phyloP scores from a whole-genome alignment of 768 basidiomycete species.

The Clavaria fumosa region DNA sequence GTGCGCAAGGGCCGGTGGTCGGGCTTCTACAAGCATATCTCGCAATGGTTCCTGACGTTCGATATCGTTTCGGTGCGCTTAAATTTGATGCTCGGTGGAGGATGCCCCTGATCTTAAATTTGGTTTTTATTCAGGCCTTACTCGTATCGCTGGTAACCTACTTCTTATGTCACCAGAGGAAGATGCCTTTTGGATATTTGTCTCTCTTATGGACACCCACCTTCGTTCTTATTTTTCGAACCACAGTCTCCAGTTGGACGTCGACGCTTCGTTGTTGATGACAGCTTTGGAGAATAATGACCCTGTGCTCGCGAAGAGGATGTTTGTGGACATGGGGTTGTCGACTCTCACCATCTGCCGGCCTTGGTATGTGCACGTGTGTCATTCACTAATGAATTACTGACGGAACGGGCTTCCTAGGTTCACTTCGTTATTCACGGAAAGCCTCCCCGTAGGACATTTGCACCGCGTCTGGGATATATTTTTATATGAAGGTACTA shows the following conservation, averaged over 20 bases:
- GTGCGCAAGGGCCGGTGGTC: slow-evolving; percentile 38
- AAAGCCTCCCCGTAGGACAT: slow-evolving; percentile 45
- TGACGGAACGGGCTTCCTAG: slow-evolving; percentile 18
- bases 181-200: slow-evolving; percentile 84
- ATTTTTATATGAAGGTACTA: slow-evolving; percentile 72
- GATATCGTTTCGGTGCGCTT: slow-evolving; percentile 43
- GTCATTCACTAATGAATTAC: not conserved
- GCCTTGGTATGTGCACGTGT: slow-evolving; percentile 36
- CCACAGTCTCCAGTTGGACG: slow-evolving; percentile 47
- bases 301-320: slow-evolving; percentile 40
- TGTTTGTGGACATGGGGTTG: slow-evolving; percentile 52
- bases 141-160: slow-evolving; percentile 56
- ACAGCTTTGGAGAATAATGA: slow-evolving; percentile 56
- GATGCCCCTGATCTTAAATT: too few species aligned
- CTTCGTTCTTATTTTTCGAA: slow-evolving; percentile 64
- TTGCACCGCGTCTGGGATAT: slow-evolving; percentile 71
- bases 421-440: slow-evolving; percentile 62
- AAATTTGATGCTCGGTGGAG: not conserved
- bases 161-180: slow-evolving; percentile 68
- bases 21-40: slow-evolving; percentile 59
- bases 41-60: slow-evolving; percentile 73
- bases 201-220: slow-evolving; percentile 73
- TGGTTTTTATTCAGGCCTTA: slow-evolving; percentile 33
- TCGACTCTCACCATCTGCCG: slow-evolving; percentile 39
- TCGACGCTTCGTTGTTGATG: slow-evolving; percentile 58